Conservation (phyloP, 2,329 filamentous ascomycete species). For the Grosmannia clavigera region DNA sequence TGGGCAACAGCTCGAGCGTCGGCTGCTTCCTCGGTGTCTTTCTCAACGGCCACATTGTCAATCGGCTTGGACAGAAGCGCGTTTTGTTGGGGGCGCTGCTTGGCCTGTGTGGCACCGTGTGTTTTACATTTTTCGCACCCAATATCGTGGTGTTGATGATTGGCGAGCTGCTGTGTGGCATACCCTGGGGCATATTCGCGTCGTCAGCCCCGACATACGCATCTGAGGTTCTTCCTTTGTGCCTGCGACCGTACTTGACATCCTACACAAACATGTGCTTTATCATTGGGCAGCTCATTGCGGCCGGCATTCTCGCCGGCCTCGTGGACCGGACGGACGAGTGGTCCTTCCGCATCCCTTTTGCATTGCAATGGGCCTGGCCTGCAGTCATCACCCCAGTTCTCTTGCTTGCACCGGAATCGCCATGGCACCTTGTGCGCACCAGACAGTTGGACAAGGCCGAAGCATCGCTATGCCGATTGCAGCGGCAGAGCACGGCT, state of each 20-base stretch:
- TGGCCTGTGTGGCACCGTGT: conserved; percentile 28
- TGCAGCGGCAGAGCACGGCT: conserved; percentile 19
- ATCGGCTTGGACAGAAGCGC: conserved; percentile 29
- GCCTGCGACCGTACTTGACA: conserved; percentile 25
- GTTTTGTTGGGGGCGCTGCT: conserved; percentile 30
- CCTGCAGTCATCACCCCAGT: conserved; percentile 26
- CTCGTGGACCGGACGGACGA: conserved; percentile 22
- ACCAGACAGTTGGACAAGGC: conserved; percentile 24
- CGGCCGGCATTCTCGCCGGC: conserved; percentile 26
- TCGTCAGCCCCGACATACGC: conserved; percentile 30
- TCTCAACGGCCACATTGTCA: conserved; percentile 33
- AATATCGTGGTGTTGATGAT: conserved; percentile 24
- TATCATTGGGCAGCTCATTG: conserved; percentile 25
- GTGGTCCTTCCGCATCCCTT: conserved; percentile 27
- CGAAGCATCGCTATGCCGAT: conserved; percentile 13
- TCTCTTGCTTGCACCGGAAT: conserved; percentile 30
- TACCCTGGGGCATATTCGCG: conserved; percentile 17
- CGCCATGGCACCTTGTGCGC: conserved; percentile 33
- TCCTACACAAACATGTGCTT: conserved; percentile 35
- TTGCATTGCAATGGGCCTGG: conserved; percentile 22
- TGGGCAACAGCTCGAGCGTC: conserved; percentile 24
- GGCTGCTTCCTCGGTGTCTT: conserved; percentile 37
- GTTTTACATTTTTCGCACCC: conserved; percentile 32
- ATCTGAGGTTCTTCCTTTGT: conserved; percentile 22
- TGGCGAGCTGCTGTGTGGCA: conserved; percentile 31